A percentile compares a stretch with the other conserved stretches of the same genome.
phyloP scores from a whole-genome alignment of 805 yeast genomes.

The Saturnispora kantuleensis region DNA sequence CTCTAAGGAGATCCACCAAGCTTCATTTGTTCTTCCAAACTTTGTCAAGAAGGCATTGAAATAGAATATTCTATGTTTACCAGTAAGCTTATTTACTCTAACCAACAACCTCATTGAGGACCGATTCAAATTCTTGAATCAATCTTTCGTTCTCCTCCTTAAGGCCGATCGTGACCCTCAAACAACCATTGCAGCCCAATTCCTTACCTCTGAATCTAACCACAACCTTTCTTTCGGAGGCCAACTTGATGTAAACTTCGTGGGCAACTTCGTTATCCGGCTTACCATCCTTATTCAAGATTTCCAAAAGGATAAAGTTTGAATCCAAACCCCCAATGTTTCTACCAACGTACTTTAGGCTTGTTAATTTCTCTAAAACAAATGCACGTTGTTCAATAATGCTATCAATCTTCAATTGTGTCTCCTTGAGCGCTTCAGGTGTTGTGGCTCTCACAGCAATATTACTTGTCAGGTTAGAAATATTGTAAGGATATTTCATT shows the following conservation, averaged over 20 bases:
- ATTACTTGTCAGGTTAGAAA: constrained; percentile 69
- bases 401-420: constrained; percentile 43
- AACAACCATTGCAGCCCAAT: constrained; percentile 78
- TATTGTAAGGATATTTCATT: constrained; percentile 94
- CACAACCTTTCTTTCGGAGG: constrained; percentile 66
- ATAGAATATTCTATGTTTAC: constrained; percentile 2
- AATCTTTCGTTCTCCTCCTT: constrained; percentile 56
- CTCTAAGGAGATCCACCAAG: constrained; percentile 73
- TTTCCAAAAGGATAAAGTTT: constrained; percentile 70
- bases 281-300: constrained; percentile 48
- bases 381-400: constrained; percentile 47
- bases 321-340: constrained; percentile 80
- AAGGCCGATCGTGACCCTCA: constrained; percentile 85
- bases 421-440: constrained; percentile 42
- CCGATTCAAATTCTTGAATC: constrained; percentile 28
- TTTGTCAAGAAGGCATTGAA: constrained; percentile 54
- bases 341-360: constrained; percentile 56
- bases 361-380: constrained; percentile 44
- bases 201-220: constrained; percentile 89
- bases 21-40: constrained; percentile 85
- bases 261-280: constrained; percentile 66
- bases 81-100: background rate
- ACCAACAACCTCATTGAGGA: constrained; percentile 12
- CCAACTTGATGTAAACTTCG: constrained; percentile 56
- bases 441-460: constrained; percentile 68